phyloP scores from a whole-genome alignment of 352 stramenopile genomes.

The Globisporangium paddicum region DNA sequence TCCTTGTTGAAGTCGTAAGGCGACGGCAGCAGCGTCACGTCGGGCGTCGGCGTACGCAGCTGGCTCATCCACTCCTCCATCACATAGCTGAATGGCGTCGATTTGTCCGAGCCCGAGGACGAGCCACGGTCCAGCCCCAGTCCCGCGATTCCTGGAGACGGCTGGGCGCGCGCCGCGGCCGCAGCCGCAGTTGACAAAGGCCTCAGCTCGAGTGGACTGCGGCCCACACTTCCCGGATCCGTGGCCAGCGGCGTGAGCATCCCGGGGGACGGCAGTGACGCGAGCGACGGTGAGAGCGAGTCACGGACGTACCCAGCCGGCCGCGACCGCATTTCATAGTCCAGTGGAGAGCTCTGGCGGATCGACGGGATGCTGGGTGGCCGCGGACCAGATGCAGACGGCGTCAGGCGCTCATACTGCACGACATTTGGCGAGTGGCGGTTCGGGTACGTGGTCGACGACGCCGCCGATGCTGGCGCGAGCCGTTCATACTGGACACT shows the following conservation, averaged over 20 bases:
- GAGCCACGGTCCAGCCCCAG: neutral
- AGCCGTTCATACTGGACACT: slow-evolving; percentile 10
- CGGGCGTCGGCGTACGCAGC: slow-evolving; percentile 65
- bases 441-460: neutral
- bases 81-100: slow-evolving; percentile 55
- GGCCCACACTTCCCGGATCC: slow-evolving; percentile 13
- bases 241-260: slow-evolving; percentile 48
- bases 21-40: slow-evolving; percentile 75
- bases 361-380: slow-evolving; percentile 18
- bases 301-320: slow-evolving; percentile 1
- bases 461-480: neutral
- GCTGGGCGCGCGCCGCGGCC: neutral
- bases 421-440: slow-evolving; percentile 19
- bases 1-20: slow-evolving; percentile 77
- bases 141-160: neutral
- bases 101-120: slow-evolving; percentile 14
- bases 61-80: slow-evolving; percentile 85
- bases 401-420: slow-evolving; percentile 46
- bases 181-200: neutral
- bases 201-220: slow-evolving; percentile 35
- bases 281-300: slow-evolving; percentile 19
- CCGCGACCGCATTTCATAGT: slow-evolving; percentile 34
- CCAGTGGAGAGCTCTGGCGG: slow-evolving; percentile 28
- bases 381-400: slow-evolving; percentile 16
- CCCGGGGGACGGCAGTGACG: slow-evolving; percentile 39